These are phyloP conservation scores for Rhynchospora tenuis DNA, from an alignment of 176 grass and related monocot species.

Conservation along the genomic window DNA sequence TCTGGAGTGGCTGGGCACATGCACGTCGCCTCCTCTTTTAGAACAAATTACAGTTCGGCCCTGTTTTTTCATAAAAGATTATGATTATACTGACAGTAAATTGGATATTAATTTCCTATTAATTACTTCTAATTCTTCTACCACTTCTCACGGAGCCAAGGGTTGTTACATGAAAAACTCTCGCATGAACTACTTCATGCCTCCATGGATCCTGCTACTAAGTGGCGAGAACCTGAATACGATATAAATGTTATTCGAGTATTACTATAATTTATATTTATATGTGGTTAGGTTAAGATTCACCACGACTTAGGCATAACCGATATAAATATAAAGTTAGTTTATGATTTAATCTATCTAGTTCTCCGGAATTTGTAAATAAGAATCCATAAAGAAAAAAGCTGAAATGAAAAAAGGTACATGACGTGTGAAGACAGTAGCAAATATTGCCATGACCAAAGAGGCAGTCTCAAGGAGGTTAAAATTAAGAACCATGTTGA, in stretches of 20 bases:
- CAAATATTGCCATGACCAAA: conserved; percentile 38
- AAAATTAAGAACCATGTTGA: conserved; percentile 52
- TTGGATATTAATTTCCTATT: background rate
- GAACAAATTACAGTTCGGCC: conserved; percentile 78
- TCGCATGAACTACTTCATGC: too few species aligned
- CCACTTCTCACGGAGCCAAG: background rate
- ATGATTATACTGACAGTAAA: background rate
- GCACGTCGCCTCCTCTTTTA: conserved; percentile 72
- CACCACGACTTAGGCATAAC: too few species aligned
- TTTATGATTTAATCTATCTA: too few species aligned
- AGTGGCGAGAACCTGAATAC: too few species aligned
- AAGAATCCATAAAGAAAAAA: too few species aligned
- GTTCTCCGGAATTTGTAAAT: too few species aligned
- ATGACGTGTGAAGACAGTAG: conserved; percentile 47
- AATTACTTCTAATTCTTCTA: background rate
- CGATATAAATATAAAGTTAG: too few species aligned
- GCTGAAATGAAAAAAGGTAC: conserved; percentile 31
- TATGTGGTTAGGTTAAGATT: too few species aligned
- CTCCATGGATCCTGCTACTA: too few species aligned
- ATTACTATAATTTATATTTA: too few species aligned
- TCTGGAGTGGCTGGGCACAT: conserved; percentile 53
- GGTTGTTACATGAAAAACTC: background rate
- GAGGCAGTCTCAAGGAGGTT: conserved; percentile 56
- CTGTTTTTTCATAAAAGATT: conserved; percentile 35
- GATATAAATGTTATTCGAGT: too few species aligned